These are phyloP conservation scores for Circinella minor DNA, from an alignment of 371 early-diverging fungal species.

Conservation along the genomic window DNA sequence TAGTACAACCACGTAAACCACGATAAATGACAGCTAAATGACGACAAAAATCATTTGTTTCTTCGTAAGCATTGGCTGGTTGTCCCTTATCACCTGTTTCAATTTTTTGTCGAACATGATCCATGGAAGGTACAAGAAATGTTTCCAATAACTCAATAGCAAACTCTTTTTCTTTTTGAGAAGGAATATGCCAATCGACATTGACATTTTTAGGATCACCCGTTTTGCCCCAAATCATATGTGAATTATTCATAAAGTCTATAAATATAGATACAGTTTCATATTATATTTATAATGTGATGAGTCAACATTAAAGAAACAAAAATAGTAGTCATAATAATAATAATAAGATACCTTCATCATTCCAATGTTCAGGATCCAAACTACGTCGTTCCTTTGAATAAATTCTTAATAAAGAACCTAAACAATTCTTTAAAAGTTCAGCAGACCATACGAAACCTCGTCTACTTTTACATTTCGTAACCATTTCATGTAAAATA, in stretches of 20 bases:
- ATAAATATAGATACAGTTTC: not conserved
- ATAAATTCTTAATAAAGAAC: constrained; percentile 54
- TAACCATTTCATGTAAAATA: constrained; percentile 54
- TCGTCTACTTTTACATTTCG: constrained; percentile 63
- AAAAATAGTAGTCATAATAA: no score
- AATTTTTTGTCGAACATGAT: constrained; percentile 55
- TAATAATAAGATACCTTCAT: constrained; percentile 14
- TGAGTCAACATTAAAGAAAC: no score
- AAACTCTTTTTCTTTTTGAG: constrained; percentile 66
- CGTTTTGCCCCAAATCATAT: constrained; percentile 78
- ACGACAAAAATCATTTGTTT: constrained; percentile 63
- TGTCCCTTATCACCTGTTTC: constrained; percentile 18
- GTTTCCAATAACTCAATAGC: constrained; percentile 66
- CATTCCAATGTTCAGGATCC: constrained; percentile 57
- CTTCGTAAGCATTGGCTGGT: constrained; percentile 35
- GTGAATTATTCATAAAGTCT: constrained; percentile 63
- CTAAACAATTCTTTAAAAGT: constrained; percentile 52
- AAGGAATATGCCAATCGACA: constrained; percentile 82
- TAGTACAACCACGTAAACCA: constrained; percentile 57
- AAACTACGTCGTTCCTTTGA: constrained; percentile 58
- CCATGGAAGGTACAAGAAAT: constrained; percentile 51
- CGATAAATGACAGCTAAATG: constrained; percentile 61
- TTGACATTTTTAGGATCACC: constrained; percentile 55
- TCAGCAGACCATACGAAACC: constrained; percentile 80
- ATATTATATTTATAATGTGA: no score